phyloP scores from a whole-genome alignment of 306 rosid species.

The Cucurbita pepo region DNA sequence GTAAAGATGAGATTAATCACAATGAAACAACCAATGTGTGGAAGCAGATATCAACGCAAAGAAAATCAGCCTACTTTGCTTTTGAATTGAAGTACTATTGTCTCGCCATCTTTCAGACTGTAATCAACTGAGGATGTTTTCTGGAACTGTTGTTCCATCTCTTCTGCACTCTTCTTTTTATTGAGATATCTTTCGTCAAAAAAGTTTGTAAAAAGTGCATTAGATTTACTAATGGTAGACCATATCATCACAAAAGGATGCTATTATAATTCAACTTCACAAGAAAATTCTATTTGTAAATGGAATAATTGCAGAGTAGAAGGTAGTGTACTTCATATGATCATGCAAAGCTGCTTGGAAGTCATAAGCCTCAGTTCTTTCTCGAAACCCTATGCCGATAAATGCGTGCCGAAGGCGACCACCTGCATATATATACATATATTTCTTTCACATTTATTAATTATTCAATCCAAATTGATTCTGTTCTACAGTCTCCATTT shows the following conservation, averaged over 20 bases:
- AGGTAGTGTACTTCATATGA: slow-evolving; percentile 67
- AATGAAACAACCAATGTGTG: not conserved
- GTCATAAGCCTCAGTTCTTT: slow-evolving; percentile 93
- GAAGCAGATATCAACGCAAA: not conserved
- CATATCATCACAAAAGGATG: not conserved
- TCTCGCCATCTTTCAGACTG: slow-evolving; percentile 93
- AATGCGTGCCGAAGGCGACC: slow-evolving; percentile 95
- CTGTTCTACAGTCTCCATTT: not conserved
- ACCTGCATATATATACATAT: slow-evolving; percentile 19
- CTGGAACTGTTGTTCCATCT: slow-evolving; percentile 90
- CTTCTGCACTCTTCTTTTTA: slow-evolving; percentile 93
- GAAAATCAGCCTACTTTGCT: slow-evolving; percentile 31
- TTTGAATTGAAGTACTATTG: slow-evolving; percentile 71
- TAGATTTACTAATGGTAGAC: not conserved
- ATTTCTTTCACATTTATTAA: not conserved
- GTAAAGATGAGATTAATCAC: not conserved
- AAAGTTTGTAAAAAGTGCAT: too few species aligned
- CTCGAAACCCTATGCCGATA: slow-evolving; percentile 90
- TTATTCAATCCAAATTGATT: not conserved
- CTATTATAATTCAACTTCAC: not conserved
- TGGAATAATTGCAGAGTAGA: slow-evolving; percentile 10
- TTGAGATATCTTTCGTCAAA: slow-evolving; percentile 42
- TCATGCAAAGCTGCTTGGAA: slow-evolving; percentile 97
- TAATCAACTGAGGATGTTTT: slow-evolving; percentile 69
- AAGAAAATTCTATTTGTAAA: not conserved